Evolutionary conservation across 2,329 filamentous ascomycete species (phyloP), one percentile per base, ranked within the genome.

Genomic region (Metarhizium album): DNA sequence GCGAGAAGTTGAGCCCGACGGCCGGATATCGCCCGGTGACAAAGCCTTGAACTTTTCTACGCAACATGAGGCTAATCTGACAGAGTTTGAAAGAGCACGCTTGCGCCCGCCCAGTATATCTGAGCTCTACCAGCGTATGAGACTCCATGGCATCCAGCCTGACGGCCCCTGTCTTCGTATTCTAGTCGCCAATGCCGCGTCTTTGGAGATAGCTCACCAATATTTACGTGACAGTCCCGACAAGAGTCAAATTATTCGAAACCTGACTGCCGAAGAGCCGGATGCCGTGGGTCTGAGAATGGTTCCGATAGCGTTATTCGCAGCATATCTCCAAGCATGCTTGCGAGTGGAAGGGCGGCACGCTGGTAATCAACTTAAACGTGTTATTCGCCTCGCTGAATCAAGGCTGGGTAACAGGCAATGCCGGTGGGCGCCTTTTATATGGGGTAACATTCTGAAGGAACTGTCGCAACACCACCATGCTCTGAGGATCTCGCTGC

Each of bases 1-100:
- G 16, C 59, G 61, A 33, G 60, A 67, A 45, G 63, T 55, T 14
- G 58, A 61, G n/a, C 42, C 56, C 4, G 46, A 57, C 3, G 54
- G 54, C 31, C 57, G 53, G 2, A 53, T 72, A 14, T 60, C 79
- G 2, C 80, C 84, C 5, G 85, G 85, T 13, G 84, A 87, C 57
- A 70, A 70, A 38, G 72, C 80, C 20, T 67, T 82, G 20, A 73
- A 79, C 50, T 62, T 69, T 55, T 54, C 62, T 18, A 60, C 62
- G 5, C 54, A 61, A 47, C 53, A 63, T 38, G 59, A 67, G 13
- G 67, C 70, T 64, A 86, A 74, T 63, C 75, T 74, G 59, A 85
- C 73, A 52, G 75, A 82, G n/a, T 79, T 82, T 50, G 84, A 86
- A 52, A 79, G 79, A 56, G 75, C 80, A 38, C 73, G 79, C n/a